Base-by-base conservation (phyloP, 352 stramenopile genomes). In the Blastocystis sp. region DNA sequence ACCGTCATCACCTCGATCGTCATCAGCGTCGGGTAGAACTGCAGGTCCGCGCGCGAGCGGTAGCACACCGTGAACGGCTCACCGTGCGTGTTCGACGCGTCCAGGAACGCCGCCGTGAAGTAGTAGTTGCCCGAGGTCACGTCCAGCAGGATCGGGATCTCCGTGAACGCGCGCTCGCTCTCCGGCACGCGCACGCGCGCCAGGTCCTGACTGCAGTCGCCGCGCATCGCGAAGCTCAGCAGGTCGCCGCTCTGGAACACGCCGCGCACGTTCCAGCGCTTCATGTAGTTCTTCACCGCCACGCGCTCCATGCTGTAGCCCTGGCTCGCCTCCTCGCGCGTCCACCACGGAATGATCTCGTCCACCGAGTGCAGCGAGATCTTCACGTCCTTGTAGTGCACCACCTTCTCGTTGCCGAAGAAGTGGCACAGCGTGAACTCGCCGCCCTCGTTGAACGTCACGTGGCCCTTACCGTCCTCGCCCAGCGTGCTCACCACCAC, bases 301-400 rank as follows among this genome's bases (percentile, higher is more conserved):
- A 88, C 52, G 45, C 78, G 64, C 9, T 9, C 61, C 74, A 84
- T 84, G 40, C 48, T 84, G 53, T 84, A 84, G 17, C 52, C 52
- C 74, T 34, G 53, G 0, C 28, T 53, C 1, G 43, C 52, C 74
- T 84, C 74, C 53, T 84, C 74, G 53, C 52, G 74, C 38, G 74
- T 88, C 64, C 67, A 76, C 64, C 67, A 88, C 34, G 78, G 64
- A 79, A 79, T 88, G 67, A 88, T 76, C 45, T 76, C 78, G 2
- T 67, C 56, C 2, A 88, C 34, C 17, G 61, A 78, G 67, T 45
- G 78, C 21, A 70, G 23, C 38, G 14, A 28, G 21, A 88, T 48
- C 62, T 11, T 40, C 19, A 79, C 67, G 23, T 79, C 67, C 2
- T 17, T 1, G 34, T 88, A 88, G 60, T 88, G 67, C 19, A 88